A percentile compares a stretch with the other conserved stretches of the same genome.
These are phyloP conservation scores for Rhodotorula kratochvilovae DNA, from an alignment of 768 basidiomycete species.

Conservation along the genomic window DNA sequence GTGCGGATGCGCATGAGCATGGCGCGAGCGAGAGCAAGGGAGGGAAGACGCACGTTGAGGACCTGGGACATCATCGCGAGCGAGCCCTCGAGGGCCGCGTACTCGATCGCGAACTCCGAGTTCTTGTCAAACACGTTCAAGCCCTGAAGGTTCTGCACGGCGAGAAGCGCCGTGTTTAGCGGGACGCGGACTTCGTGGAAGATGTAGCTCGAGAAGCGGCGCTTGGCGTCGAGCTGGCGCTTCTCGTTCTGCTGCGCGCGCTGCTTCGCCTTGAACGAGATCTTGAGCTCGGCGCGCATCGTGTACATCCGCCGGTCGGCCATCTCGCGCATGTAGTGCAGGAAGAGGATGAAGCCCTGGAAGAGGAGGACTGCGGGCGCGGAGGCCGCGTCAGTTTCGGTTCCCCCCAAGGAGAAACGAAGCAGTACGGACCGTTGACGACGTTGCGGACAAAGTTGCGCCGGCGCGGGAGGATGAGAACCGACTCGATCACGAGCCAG, in stretches of 20 bases:
- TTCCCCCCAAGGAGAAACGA: background rate
- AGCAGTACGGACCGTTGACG: constrained; percentile 43
- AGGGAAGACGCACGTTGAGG: constrained; percentile 47
- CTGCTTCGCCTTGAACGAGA: constrained; percentile 64
- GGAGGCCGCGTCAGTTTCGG: constrained; percentile 54
- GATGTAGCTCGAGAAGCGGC: constrained; percentile 57
- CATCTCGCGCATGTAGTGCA: constrained; percentile 52
- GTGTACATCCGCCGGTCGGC: constrained; percentile 63
- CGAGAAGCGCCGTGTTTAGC: constrained; percentile 61
- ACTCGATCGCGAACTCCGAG: constrained; percentile 75
- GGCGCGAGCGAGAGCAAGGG: background rate
- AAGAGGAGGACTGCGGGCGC: constrained; percentile 59
- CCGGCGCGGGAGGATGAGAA: constrained; percentile 42
- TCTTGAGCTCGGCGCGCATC: constrained; percentile 69
- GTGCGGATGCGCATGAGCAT: background rate
- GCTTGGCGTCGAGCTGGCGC: constrained; percentile 66
- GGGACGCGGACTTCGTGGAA: constrained; percentile 55
- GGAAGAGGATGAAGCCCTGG: constrained; percentile 72
- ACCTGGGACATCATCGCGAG: constrained; percentile 76
- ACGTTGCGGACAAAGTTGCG: constrained; percentile 52
- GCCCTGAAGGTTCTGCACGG: constrained; percentile 88
- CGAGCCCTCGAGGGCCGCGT: constrained; percentile 74
- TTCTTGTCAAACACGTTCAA: constrained; percentile 61
- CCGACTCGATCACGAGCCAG: constrained; percentile 45
- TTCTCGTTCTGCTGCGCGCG: constrained; percentile 69